A percentile compares a stretch with the other conserved stretches of the same genome.
phyloP scores from a whole-genome alignment of 2,329 filamentous ascomycete genomes.

The Thelonectria olida region DNA sequence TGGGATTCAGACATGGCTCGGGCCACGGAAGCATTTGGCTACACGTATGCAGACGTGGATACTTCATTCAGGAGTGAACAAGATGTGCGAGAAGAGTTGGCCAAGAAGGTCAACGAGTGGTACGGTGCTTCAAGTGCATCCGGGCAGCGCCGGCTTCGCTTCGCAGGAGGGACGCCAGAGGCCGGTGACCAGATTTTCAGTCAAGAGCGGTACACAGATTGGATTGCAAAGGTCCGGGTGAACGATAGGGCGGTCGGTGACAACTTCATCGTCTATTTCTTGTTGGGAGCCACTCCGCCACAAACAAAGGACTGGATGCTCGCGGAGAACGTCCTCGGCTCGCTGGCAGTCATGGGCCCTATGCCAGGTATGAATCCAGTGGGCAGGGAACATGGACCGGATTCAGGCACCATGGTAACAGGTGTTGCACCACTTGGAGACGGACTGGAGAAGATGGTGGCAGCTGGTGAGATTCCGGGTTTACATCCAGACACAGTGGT shows the following conservation, averaged over 20 bases:
- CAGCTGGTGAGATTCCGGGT: constrained; percentile 46
- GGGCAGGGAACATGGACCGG: constrained; percentile 29
- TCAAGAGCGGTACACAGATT: constrained; percentile 66
- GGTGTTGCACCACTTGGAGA: constrained; percentile 63
- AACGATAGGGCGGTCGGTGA: constrained; percentile 67
- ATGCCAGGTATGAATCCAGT: constrained; percentile 44
- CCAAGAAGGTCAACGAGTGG: constrained; percentile 62
- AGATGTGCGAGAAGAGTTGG: constrained; percentile 45
- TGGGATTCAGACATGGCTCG: constrained; percentile 74
- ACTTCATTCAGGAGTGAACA: constrained; percentile 33
- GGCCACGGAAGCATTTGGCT: constrained; percentile 70
- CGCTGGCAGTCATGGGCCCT: constrained; percentile 60
- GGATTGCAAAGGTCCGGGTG: constrained; percentile 73
- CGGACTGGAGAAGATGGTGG: constrained; percentile 55
- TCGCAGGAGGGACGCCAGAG: constrained; percentile 29
- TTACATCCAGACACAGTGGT: constrained; percentile 49
- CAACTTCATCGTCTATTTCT: constrained; percentile 72
- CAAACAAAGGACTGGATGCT: constrained; percentile 60
- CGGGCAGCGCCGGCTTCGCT: constrained; percentile 26
- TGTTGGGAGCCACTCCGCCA: constrained; percentile 64
- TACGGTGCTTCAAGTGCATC: constrained; percentile 47
- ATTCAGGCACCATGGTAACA: constrained; percentile 43
- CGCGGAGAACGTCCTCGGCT: constrained; percentile 67
- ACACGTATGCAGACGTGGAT: constrained; percentile 75
- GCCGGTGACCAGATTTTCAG: constrained; percentile 39